Evolutionary conservation across 2,329 filamentous ascomycete species (phyloP).

Genomic region (Phialemonium atrogriseum): DNA sequence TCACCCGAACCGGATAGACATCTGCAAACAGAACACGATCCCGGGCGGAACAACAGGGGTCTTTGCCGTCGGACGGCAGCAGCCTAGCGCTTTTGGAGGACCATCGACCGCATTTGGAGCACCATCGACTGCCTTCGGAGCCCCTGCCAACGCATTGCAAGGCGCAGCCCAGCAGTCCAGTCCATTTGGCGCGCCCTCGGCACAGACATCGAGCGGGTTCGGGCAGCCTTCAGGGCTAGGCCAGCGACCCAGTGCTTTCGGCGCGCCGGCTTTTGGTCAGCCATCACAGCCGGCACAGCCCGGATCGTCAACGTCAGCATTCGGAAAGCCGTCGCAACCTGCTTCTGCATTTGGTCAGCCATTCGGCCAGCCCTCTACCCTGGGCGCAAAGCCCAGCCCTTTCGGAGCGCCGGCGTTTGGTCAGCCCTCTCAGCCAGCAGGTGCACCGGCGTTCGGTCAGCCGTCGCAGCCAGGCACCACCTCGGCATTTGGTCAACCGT

Average conservation of each 20-base stretch:
- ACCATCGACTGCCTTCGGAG: constrained; percentile 22
- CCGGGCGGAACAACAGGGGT: constrained; percentile 35
- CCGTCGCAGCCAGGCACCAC: constrained; percentile 17
- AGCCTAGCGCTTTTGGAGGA: constrained; percentile 12
- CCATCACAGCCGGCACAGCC: constrained; percentile 29
- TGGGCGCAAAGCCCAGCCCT: constrained; percentile 18
- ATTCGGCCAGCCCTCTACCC: constrained; percentile 12
- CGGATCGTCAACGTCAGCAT: constrained; percentile 16
- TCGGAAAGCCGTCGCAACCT: constrained; percentile 29
- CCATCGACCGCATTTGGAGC: constrained; percentile 34
- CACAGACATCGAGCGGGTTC: constrained; percentile 18
- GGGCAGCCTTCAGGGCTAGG: constrained; percentile 31
- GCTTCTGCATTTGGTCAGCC: constrained; percentile 20
- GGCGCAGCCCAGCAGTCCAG: constrained; percentile 15
- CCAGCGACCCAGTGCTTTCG: constrained; percentile 30
- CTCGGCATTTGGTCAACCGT: constrained; percentile 27
- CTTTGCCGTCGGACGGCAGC: constrained; percentile 32
- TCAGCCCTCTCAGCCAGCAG: constrained; percentile 27
- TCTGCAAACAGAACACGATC: constrained; percentile 38
- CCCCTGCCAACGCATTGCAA: constrained; percentile 4
- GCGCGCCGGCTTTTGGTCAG: constrained; percentile 34
- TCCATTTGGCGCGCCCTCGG: constrained; percentile 33
- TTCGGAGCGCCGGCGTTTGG: constrained; percentile 30
- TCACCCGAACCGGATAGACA: constrained; percentile 68
- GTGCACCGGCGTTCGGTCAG: constrained; percentile 27